Evolutionary conservation across 257 asterid genomes (phyloP), one percentile per base, ranked within the genome.

Genomic region (Eustoma russellianum): DNA sequence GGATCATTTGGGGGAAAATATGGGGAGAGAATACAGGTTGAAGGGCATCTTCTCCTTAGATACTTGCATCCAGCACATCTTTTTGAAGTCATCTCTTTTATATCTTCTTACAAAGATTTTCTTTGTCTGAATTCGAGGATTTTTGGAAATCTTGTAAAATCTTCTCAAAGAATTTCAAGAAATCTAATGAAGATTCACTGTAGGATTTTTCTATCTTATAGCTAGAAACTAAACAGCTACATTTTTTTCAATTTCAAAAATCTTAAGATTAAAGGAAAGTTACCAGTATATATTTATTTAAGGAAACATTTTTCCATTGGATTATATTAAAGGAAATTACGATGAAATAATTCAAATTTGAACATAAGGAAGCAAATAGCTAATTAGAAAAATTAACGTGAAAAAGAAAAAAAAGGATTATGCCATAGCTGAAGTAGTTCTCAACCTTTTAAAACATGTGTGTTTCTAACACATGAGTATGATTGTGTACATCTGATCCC

Each of bases 1-100:
- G 90, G 85, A 53, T 88, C 74, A 11, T 60, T 65, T 41, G 93
- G 59, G 18, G 97, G 97, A 35, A 88, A 88, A 45, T 78, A 80
- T 28, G 90, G 85, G 8, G 93, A 56, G 57, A 86, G 75, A 56
- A 86, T 75, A 68, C 95, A 83, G 46, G 77, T 80, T 5, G 93
- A 69, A 48, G 83, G 77, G 54, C 90, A 86, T 56, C 77, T 74
- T 51, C 87, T 76, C 59, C 90, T 76, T 68, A 83, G 61, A 59
- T 80, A 83, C 65, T 74, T 83, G 81, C 96, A 88, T 6, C 78
- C 96, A 12, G 95, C 96, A 56, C 95, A 88, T 3, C 94, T 83
- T 14, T 66, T 57, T 4, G 86, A 75, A 62, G 56, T 62, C 82
- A 77, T 67, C 16, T 17, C 47, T 2, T 9, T 38, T 38, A 7